Percentiles rank a stretch among this genome's conserved stretches.
phyloP scores from a whole-genome alignment of 2,329 filamentous ascomycete genomes.

The Calonectria pseudoturangicola region DNA sequence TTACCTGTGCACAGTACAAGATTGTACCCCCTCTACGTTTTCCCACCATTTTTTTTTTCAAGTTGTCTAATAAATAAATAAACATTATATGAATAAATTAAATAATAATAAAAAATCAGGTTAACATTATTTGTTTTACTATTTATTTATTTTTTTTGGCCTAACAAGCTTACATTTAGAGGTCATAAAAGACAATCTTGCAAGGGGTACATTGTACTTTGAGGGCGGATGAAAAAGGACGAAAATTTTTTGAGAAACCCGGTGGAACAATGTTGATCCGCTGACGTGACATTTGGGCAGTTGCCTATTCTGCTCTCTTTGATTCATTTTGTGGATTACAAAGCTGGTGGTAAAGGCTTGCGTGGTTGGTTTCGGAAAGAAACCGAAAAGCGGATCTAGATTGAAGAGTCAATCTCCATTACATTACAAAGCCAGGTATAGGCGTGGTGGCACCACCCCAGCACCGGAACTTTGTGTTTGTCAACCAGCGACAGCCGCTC shows the following conservation, averaged over 20 bases:
- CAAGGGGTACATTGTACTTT: too few relatives aligned
- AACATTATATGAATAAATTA: too few relatives aligned
- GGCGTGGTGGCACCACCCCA: not conserved
- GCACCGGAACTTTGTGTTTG: not conserved
- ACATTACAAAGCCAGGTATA: not conserved
- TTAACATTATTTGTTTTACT: too few relatives aligned
- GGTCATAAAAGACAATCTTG: too few relatives aligned
- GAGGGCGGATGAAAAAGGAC: not conserved
- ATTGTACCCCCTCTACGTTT: too few relatives aligned
- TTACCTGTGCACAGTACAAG: too few relatives aligned
- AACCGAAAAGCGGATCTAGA: not conserved
- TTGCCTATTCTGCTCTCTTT: not conserved
- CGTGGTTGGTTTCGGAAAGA: too few relatives aligned
- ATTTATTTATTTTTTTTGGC: too few relatives aligned
- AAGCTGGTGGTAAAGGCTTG: not conserved
- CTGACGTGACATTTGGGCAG: not conserved
- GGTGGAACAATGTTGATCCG: constrained; percentile 9
- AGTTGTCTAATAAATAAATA: too few relatives aligned
- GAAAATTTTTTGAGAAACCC: not conserved
- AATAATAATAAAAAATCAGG: too few relatives aligned
- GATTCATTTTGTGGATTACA: constrained; percentile 6
- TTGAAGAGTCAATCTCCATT: constrained; percentile 16
- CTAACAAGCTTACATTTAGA: too few relatives aligned
- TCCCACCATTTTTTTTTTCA: too few relatives aligned
- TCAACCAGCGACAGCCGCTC: constrained; percentile 20